Evolutionary conservation across 345 rosid genomes (phyloP), one percentile per base, ranked within the genome.

Genomic region (Hibiscus trionum): DNA sequence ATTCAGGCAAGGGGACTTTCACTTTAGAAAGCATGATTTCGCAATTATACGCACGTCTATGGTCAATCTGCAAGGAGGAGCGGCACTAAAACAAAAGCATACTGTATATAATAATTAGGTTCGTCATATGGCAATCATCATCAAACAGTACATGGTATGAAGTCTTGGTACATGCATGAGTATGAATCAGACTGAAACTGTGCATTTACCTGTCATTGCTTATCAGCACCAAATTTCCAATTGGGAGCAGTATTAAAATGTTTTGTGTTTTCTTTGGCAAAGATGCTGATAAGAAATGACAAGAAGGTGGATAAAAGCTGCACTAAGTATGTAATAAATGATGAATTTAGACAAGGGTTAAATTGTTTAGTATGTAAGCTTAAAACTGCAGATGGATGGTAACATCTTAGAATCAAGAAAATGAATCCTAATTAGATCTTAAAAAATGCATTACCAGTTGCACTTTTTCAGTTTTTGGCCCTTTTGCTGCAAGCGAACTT

Each of bases 21-120:
- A 94, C 98, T 86, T 94, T 90, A 73, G 98, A 91, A 83, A 94
- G 97, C 98, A 94, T 91, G 73, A 94, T 94, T 80, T 94, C 98
- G 50, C 98, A 91, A 74, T 94, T 94, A 79, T 94, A 94, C 52
- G 98, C 97, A 64, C 97, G 90, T 73, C 96, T 85, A 79, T 88
- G 98, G 7, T 94, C 98, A 85, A 91, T 84, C 98, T 94, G 84
- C 82, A 82, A 72, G 53, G 61, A 77, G 31, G 57, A 58, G 61
- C 12, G 5, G 15, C 26, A 10, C 11, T 62, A 26, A 37, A 53
- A 73, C 46, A 37, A 64, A 73, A 61, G 64, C 72, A 33, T 56
- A 11, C 35, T 19, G 53, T 35, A 53, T 19, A 14, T 37, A 56
- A 53, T 47, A 21, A 7, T 7, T 44, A 46, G 57, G 57, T 47